Percentiles rank a stretch among this genome's conserved stretches.
These are phyloP conservation scores for Typha latifolia DNA, from an alignment of 176 grass and related monocot species.

Conservation along the genomic window DNA sequence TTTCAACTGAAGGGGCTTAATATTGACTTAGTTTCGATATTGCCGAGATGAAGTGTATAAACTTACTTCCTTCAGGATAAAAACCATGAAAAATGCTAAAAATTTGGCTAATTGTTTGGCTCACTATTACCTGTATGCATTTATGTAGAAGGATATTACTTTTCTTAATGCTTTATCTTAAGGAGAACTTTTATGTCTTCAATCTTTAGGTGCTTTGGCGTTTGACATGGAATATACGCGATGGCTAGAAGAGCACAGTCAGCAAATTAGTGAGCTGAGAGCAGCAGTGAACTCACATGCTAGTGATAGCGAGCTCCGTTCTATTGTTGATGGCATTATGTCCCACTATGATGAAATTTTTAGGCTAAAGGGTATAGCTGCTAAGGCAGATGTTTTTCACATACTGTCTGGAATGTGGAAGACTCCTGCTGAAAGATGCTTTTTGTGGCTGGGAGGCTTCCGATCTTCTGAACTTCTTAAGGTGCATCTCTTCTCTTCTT, in stretches of 20 bases:
- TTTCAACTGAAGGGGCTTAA: too few species aligned
- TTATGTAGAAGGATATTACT: too few species aligned
- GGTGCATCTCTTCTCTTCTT: constrained; percentile 33
- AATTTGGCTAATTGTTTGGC: too few species aligned
- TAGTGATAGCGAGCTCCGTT: constrained; percentile 42
- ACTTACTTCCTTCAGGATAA: too few species aligned
- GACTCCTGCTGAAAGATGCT: constrained; percentile 91
- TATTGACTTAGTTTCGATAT: too few species aligned
- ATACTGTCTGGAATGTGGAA: constrained; percentile 96
- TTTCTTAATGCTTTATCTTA: background rate
- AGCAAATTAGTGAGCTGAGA: constrained; percentile 63
- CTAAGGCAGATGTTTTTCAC: constrained; percentile 88
- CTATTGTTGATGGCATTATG: constrained; percentile 61
- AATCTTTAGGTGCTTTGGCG: constrained; percentile 58
- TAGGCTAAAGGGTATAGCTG: constrained; percentile 70
- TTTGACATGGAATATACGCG: constrained; percentile 84
- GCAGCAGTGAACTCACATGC: constrained; percentile 55
- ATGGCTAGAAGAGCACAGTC: constrained; percentile 85
- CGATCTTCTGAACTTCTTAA: constrained; percentile 91
- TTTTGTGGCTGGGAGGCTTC: constrained; percentile 93
- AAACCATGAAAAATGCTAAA: too few species aligned
- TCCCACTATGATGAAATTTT: constrained; percentile 76
- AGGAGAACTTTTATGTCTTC: background rate
- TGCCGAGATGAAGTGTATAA: too few species aligned
- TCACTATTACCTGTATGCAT: too few species aligned